Base-by-base conservation (phyloP, 208 protist species). In the Herpetomonas tarakana region DNA sequence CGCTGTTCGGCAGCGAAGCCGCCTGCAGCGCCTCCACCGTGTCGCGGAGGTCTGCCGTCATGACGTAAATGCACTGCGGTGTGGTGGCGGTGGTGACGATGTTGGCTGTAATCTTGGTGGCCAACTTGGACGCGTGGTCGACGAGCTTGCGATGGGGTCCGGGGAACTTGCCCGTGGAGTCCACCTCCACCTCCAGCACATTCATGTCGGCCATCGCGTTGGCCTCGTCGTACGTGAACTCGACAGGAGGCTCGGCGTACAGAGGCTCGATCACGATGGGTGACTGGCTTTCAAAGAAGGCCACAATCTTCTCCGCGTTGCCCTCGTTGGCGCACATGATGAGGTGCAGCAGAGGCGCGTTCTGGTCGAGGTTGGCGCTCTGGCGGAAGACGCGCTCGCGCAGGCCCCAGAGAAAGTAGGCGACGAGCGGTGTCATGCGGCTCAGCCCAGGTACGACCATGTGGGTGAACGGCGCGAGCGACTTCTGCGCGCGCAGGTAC, bases 391-490 rank as follows among this genome's bases (percentile, higher is more conserved):
- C 62, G 19, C 79, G 73, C 67, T 90, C 73, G n/a, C 80, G 74
- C n/a, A 88, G 49, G 12, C 66, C 78, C 76, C 71, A 80, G 22
- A 88, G 49, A 49, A 86, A 76, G 65, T 81, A 88, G 54, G 84
- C 83, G 26, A 86, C 58, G 22, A 89, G 68, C 24, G 74, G 86
- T 12, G 73, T 90, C 51, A 80, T 82, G 55, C 64, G 74, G 18
- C 66, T 76, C 19, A 83, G 50, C 44, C 71, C 78, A 22, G 86
- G 90, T 21, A 96, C 58, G 22, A 96, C 69, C 39, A 93, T 65
- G 65, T 96, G 86, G 26, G 90, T 92, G 78, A 93, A 93, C 19
- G 85, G 85, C 12, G 76, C 69, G 44, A 92, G 73, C n/a, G 70
- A 74, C 25, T 65, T 39, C 68, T 89, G 68, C 28, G 74, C 68